Evolutionary conservation across 2,329 filamentous ascomycete species (phyloP).

Genomic region (Lachnellula occidentalis): DNA sequence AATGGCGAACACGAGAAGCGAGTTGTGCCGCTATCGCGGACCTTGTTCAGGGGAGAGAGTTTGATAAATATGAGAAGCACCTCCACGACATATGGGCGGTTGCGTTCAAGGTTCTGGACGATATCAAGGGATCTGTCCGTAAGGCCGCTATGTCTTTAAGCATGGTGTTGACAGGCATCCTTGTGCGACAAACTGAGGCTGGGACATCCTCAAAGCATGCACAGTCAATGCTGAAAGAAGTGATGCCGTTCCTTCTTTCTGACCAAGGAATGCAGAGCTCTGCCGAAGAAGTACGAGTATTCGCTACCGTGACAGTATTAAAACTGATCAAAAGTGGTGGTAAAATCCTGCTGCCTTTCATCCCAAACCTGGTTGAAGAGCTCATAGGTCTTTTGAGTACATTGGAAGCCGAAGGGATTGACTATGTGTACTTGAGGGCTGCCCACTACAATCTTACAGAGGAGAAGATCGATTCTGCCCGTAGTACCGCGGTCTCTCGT

Average conservation of each 20-base stretch:
- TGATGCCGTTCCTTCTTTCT: conserved; percentile 85
- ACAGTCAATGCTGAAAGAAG: conserved; percentile 74
- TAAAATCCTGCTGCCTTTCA: conserved; percentile 71
- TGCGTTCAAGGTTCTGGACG: conserved; percentile 87
- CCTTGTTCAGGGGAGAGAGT: conserved; percentile 73
- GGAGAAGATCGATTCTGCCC: conserved; percentile 83
- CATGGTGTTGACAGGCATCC: conserved; percentile 74
- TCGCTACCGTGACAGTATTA: conserved; percentile 77
- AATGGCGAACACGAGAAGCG: conserved; percentile 91
- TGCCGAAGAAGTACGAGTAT: conserved; percentile 79
- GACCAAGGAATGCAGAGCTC: conserved; percentile 84
- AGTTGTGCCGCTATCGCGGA: conserved; percentile 88
- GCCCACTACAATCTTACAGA: conserved; percentile 78
- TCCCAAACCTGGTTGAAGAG: conserved; percentile 74
- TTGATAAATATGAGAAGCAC: conserved; percentile 74
- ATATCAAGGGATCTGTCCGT: conserved; percentile 89
- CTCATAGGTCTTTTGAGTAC: conserved; percentile 79
- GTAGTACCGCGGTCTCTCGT: conserved; percentile 73
- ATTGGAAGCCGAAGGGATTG: conserved; percentile 82
- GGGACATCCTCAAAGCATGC: conserved; percentile 66
- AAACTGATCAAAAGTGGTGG: conserved; percentile 87
- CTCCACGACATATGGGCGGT: conserved; percentile 80
- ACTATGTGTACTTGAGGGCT: conserved; percentile 87
- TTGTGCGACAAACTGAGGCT: conserved; percentile 80
- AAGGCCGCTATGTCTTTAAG: conserved; percentile 76